These are phyloP conservation scores for Sclerotinia sclerotiorum DNA, from an alignment of 2,329 filamentous ascomycete species.

Conservation along the genomic window DNA sequence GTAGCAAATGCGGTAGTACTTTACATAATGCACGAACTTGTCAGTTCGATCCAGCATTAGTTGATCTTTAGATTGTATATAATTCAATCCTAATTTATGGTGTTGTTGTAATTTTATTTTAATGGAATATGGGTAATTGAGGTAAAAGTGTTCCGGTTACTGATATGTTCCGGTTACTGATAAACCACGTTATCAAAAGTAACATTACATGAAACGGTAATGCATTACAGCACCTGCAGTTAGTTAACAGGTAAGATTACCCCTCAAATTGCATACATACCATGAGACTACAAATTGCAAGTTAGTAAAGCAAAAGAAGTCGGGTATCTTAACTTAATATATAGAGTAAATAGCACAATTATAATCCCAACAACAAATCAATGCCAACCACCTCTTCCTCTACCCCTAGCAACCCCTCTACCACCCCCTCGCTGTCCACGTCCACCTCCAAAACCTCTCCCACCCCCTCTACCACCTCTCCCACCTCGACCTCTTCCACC, in stretches of 20 bases:
- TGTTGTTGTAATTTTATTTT: too few species aligned
- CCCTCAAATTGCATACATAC: neutral
- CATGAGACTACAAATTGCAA: neutral
- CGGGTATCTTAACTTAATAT: conserved; percentile 33
- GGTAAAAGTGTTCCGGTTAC: too few species aligned
- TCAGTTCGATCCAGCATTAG: too few species aligned
- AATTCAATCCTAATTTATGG: too few species aligned
- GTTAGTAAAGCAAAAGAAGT: neutral
- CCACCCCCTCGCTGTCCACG: conserved; percentile 40
- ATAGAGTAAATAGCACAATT: neutral
- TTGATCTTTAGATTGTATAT: too few species aligned
- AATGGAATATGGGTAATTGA: too few species aligned
- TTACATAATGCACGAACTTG: too few species aligned
- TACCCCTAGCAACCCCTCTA: conserved; percentile 21
- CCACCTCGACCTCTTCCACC: conserved; percentile 42
- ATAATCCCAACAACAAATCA: conserved; percentile 9
- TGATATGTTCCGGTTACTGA: too few species aligned
- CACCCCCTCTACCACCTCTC: conserved; percentile 40
- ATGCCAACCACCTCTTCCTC: conserved; percentile 20
- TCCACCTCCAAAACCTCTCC: conserved; percentile 36
- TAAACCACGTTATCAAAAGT: too few species aligned
- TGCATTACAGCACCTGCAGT: neutral
- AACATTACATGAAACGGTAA: neutral
- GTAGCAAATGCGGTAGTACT: too few species aligned
- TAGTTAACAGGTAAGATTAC: too few species aligned